Evolutionary conservation across 208 protist genomes (phyloP), one percentile per base, ranked within the genome.

Genomic region (Leishmania tropica): DNA sequence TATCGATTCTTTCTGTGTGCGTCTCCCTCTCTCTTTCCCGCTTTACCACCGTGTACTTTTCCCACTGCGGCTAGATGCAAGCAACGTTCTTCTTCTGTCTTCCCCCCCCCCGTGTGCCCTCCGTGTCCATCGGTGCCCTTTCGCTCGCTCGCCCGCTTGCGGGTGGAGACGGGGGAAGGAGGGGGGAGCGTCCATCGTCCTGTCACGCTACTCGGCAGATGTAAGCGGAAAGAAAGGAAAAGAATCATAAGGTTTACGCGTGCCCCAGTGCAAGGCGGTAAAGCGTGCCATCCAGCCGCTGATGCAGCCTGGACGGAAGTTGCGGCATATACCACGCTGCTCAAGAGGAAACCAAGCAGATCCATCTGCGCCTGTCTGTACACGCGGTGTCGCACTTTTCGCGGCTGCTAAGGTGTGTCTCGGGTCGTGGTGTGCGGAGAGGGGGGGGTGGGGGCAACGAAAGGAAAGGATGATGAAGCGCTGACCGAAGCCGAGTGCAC

Each of bases 261-360:
- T 11, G 45, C 47, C 48, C 68, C 21, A 24, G 24, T 68, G 62
- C 28, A 15, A 68, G 62, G 13, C 19, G 15, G 48, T 54, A 11
- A 67, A 70, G n/a, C 48, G 76, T 80, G 64, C 65, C 79, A 24
- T 75, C 31, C 62, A 68, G 31, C 31, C 31, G 7, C 10, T 68
- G 62, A 40, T 40, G 62, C 28, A 68, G 62, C 31, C 31, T 35
- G 31, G 3, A 68, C 13, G 62, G 31, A 68, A 40, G 62, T 21
- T 40, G 31, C 13, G 4, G 62, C 31, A 42, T 28, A 68, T 17
- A 24, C 31, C 62, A 68, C 62, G 62, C 28, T 68, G 62, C 31
- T 42, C 62, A 40, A 40, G 31, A 40, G 28, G 62, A 35, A 68
- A 40, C 13, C 31, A 68, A 68, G 62, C 31, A 68, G 31, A 68